These are phyloP conservation scores for Heimioporus sp. DNA, from an alignment of 768 basidiomycete genomes.

Conservation along the genomic window DNA sequence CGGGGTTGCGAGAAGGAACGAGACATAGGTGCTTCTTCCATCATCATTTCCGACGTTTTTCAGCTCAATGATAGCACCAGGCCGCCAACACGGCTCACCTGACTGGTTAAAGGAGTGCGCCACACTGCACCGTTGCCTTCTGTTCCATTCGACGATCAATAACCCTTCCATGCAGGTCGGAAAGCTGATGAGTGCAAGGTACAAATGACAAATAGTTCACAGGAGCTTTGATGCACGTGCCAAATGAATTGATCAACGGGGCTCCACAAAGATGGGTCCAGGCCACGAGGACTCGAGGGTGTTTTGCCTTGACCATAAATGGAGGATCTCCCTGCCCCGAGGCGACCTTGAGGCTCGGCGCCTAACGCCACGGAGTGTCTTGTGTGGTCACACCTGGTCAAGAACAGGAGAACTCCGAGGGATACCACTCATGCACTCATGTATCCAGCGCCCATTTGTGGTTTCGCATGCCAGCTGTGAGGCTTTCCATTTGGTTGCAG, in stretches of 20 bases:
- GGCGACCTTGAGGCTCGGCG: neutral
- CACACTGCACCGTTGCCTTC: too few species aligned
- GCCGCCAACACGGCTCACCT: neutral
- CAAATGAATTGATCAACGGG: neutral
- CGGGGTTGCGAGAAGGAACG: neutral
- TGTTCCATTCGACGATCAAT: neutral
- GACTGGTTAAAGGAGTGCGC: neutral
- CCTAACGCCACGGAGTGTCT: too few species aligned
- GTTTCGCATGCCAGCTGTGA: too few species aligned
- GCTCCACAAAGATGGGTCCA: neutral
- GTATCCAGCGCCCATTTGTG: too few species aligned
- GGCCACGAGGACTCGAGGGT: too few species aligned
- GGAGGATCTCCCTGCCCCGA: too few species aligned
- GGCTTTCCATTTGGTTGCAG: neutral
- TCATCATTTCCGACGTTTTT: neutral
- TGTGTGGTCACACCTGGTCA: too few species aligned
- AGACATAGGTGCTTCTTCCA: neutral
- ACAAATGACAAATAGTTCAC: neutral
- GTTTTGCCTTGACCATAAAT: too few species aligned
- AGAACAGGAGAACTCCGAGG: too few species aligned
- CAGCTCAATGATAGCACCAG: too few species aligned
- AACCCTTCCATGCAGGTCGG: too few species aligned
- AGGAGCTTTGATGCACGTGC: neutral
- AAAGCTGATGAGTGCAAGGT: neutral
- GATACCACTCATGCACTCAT: too few species aligned